Evolutionary conservation across 441 rosid species (phyloP), one percentile per base, ranked within the genome.

Genomic region (Raphanus hybrid): DNA sequence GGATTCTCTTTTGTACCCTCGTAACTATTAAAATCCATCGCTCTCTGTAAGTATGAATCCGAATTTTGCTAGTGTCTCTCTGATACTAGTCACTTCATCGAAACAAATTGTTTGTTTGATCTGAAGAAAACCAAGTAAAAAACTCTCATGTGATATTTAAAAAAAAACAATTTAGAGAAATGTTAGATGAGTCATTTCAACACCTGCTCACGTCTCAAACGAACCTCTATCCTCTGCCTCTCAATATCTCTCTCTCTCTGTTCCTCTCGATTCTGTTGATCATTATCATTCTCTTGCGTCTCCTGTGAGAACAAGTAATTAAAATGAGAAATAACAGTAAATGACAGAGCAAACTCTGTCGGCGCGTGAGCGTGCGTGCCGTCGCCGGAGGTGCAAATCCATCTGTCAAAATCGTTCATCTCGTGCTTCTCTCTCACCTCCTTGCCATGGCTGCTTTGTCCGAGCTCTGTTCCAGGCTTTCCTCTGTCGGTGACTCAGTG

Each of bases 221-320:
- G 66, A 62, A 26, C 45, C 45, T 64, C 68, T 12, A 2, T 18
- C 68, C 68, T 64, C 52, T 64, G 52, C 68, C 12, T 37, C 68
- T 64, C 15, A 64, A 37, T 64, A 16, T 64, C 29, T 9, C 3
- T 37, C 68, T 64, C 10, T 34, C 26, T 64, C 50, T 16, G 4
- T 64, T 64, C 29, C 43, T 14, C 16, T 14, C 6, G 4, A 11
- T 60, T 60, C 15, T 59, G 35, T 59, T 59, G 15, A 11, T 43
- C 52, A 45, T 45, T 45, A 45, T 45, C 52, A 12, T 45, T 45
- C 15, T 45, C 52, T 45, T 45, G 15, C 6, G 6, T 45, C 52
- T 45, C 52, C 52, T 45, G 52, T 45, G 15, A 37, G 50, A 64
- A 37, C 2, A 3, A 64, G 52, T 9, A 3, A 41, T 9, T 3